These are phyloP conservation scores for Ilyonectria mors-panacis DNA, from an alignment of 2,329 filamentous ascomycete genomes.

Conservation along the genomic window DNA sequence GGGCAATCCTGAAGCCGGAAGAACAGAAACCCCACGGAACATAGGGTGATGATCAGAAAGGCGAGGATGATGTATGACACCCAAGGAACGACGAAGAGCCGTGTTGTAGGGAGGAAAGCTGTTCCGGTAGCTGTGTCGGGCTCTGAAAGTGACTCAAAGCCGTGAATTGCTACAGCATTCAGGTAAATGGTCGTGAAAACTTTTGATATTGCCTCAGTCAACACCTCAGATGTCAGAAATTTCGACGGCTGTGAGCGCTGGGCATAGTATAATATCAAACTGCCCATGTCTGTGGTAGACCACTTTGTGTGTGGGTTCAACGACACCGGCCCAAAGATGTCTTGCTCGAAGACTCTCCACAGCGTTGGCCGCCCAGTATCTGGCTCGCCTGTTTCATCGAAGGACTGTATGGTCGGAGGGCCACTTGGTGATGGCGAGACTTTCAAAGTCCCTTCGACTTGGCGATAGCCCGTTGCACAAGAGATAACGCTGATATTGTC, in stretches of 20 bases:
- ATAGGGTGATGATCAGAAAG: slow-evolving; percentile 22
- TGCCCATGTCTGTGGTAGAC: slow-evolving; percentile 27
- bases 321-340: slow-evolving; percentile 22
- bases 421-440: not conserved
- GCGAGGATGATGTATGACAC: slow-evolving; percentile 25
- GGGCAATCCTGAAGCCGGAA: slow-evolving; percentile 19
- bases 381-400: slow-evolving; percentile 16
- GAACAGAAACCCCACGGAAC: slow-evolving; percentile 1
- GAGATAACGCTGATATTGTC: slow-evolving; percentile 29
- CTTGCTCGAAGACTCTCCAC: slow-evolving; percentile 30
- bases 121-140: slow-evolving; percentile 8
- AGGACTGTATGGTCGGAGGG: slow-evolving; percentile 6
- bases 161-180: slow-evolving; percentile 20
- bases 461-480: slow-evolving; percentile 29
- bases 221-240: not conserved
- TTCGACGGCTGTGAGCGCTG: slow-evolving; percentile 9
- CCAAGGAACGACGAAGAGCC: slow-evolving; percentile 31
- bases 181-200: slow-evolving; percentile 28
- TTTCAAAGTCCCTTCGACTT: slow-evolving; percentile 14
- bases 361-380: slow-evolving; percentile 22
- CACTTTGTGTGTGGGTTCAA: slow-evolving; percentile 27
- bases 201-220: slow-evolving; percentile 20
- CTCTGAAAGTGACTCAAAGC: slow-evolving; percentile 13
- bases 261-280: slow-evolving; percentile 27
- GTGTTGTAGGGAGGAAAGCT: slow-evolving; percentile 13